Conservation (phyloP, 805 yeast species). For the Candida hungchunana region DNA sequence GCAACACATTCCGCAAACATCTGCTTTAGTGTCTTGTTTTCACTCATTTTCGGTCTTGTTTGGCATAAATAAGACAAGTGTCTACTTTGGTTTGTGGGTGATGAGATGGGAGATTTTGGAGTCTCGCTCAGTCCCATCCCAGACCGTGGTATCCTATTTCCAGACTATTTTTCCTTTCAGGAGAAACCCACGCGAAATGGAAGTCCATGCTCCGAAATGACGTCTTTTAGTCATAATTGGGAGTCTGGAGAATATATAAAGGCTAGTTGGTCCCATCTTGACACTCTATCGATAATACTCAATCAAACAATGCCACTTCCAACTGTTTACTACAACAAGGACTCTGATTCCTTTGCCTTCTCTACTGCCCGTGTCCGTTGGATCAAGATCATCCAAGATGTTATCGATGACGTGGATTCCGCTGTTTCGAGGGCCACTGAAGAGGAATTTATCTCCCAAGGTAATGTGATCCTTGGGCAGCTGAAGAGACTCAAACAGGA, state of each 20-base stretch:
- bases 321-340: constrained; percentile 55
- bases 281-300: background rate
- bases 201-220: no score
- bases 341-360: constrained; percentile 75
- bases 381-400: constrained; percentile 75
- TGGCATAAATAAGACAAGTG: background rate
- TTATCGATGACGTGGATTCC: constrained; percentile 55
- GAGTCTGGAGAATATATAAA: background rate
- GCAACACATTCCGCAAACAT: constrained; percentile 3
- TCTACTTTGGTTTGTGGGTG: background rate
- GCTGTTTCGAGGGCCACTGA: constrained; percentile 29
- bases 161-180: background rate
- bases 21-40: constrained; percentile 13
- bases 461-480: constrained; percentile 37
- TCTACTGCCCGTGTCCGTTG: constrained; percentile 77
- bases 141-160: no score
- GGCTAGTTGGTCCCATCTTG: background rate
- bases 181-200: no score
- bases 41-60: constrained; percentile 7
- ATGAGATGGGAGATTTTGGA: background rate
- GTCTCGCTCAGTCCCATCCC: background rate
- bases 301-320: constrained; percentile 21
- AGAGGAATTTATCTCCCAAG: constrained; percentile 38
- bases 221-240: no score
- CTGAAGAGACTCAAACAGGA: constrained; percentile 42